phyloP scores from a whole-genome alignment of 192 early-diverging fungal genomes.

The Kappamyces sp. region DNA sequence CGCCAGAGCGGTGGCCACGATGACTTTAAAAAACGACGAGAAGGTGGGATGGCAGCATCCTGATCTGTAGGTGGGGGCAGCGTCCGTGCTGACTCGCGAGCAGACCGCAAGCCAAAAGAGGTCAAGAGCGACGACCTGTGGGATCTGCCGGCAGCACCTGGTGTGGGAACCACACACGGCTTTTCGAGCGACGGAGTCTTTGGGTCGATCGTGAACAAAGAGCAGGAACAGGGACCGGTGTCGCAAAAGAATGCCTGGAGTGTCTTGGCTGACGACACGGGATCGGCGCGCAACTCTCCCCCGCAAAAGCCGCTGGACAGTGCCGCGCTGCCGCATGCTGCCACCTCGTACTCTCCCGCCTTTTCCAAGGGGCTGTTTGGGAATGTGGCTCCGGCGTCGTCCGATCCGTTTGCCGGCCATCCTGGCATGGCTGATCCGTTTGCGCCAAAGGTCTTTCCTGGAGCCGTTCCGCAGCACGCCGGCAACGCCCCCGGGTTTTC shows the following conservation, averaged over 20 bases:
- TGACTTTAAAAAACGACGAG: too few relatives aligned
- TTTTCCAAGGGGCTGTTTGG: too few relatives aligned
- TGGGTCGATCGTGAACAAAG: not conserved
- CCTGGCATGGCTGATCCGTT: not conserved
- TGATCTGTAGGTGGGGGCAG: too few relatives aligned
- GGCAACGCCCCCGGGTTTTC: constrained; percentile 3
- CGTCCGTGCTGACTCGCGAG: not conserved
- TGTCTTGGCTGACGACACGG: constrained; percentile 4
- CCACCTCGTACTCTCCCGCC: too few relatives aligned
- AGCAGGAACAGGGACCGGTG: not conserved
- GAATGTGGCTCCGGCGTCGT: not conserved
- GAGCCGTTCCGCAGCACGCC: constrained; percentile 5
- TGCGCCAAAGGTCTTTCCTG: not conserved
- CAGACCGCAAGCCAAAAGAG: not conserved
- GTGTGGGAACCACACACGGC: not conserved
- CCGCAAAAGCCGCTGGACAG: constrained; percentile 1
- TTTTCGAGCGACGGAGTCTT: constrained; percentile 16
- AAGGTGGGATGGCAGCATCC: too few relatives aligned
- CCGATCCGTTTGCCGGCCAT: constrained; percentile 7
- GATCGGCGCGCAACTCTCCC: not conserved
- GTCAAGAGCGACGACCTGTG: constrained; percentile 10
- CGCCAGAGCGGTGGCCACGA: not conserved
- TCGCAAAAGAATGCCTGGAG: constrained; percentile 12
- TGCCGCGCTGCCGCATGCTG: not conserved
- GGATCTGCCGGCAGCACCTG: constrained; percentile 12